These are phyloP conservation scores for Cyberlindnera veronae DNA, from an alignment of 805 yeast species.

Conservation along the genomic window DNA sequence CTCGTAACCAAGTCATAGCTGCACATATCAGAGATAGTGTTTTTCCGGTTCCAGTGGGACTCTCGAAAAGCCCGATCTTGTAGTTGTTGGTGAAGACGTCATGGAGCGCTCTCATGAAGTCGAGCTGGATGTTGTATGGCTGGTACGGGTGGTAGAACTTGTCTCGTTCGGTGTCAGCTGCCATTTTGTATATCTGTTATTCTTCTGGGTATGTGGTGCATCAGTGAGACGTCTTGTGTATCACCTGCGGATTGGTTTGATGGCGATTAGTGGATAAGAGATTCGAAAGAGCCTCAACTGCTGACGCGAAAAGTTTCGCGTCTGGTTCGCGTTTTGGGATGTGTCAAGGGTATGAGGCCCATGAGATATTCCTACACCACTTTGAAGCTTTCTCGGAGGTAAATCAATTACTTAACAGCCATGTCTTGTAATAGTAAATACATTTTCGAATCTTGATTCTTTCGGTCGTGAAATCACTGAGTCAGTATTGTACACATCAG, in stretches of 20 bases:
- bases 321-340: not conserved
- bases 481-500: no score
- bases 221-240: not conserved
- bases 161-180: slow-evolving; percentile 10
- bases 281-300: no score
- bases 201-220: not conserved
- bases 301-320: slow-evolving; percentile 4
- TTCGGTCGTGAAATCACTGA: no score
- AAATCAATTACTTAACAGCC: no score
- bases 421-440: no score
- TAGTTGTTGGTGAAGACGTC: slow-evolving; percentile 49
- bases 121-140: slow-evolving; percentile 77
- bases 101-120: slow-evolving; percentile 75
- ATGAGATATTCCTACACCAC: no score
- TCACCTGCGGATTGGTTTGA: no score
- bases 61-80: slow-evolving; percentile 80
- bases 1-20: slow-evolving; percentile 76
- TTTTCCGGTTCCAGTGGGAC: slow-evolving; percentile 96
- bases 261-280: no score
- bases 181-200: slow-evolving; percentile 4
- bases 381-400: no score
- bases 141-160: slow-evolving; percentile 69
- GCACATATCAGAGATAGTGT: slow-evolving; percentile 85
- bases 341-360: not conserved
- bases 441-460: no score